phyloP scores from a whole-genome alignment of 345 rosid genomes.

The Populus alba region DNA sequence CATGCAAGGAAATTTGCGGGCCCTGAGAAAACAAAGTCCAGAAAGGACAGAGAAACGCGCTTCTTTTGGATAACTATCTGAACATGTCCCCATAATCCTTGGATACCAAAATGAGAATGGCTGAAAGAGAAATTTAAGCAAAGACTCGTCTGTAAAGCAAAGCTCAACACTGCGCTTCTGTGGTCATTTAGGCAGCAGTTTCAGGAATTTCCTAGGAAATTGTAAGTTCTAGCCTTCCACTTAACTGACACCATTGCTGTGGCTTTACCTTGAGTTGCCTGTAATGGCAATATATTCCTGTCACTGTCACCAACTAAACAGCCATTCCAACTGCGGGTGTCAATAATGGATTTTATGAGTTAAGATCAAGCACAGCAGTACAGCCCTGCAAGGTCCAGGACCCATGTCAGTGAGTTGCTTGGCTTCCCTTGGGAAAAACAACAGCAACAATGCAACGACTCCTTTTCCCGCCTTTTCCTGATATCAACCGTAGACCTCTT shows the following conservation, averaged over 20 bases:
- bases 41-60: not conserved
- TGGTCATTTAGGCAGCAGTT: not conserved
- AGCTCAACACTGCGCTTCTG: not conserved
- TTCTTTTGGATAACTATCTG: not conserved
- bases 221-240: too few relatives aligned
- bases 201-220: not conserved
- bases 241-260: not conserved
- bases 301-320: not conserved
- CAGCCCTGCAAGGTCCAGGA: not conserved
- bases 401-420: not conserved
- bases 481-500: not conserved
- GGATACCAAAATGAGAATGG: not conserved
- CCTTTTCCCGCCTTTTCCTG: not conserved
- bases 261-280: not conserved
- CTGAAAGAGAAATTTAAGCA: not conserved
- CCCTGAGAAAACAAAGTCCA: not conserved
- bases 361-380: not conserved
- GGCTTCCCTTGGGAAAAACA: not conserved
- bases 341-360: not conserved
- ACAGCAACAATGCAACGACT: not conserved
- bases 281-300: not conserved
- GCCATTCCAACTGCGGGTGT: not conserved
- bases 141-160: not conserved
- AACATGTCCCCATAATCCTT: not conserved
- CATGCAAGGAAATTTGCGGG: not conserved